A percentile compares a stretch with the other conserved stretches of the same genome.
These are phyloP conservation scores for Trichoderma koningii DNA, from an alignment of 2,329 filamentous ascomycete genomes.

Conservation along the genomic window DNA sequence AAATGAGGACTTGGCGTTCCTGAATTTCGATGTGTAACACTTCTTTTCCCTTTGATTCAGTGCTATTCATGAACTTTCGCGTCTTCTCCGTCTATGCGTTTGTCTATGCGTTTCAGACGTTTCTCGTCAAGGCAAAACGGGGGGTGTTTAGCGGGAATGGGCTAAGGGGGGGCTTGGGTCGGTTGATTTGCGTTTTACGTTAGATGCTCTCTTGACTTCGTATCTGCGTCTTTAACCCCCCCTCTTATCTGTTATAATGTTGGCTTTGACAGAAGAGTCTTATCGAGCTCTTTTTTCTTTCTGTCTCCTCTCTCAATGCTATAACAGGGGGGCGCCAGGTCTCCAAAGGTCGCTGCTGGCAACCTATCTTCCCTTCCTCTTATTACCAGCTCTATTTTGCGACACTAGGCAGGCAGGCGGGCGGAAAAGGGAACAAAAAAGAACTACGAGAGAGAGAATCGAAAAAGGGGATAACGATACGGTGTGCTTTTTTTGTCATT, in stretches of 20 bases:
- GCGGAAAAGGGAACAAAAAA: no score
- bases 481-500: no score
- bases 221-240: background rate
- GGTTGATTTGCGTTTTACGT: conserved; percentile 14
- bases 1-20: conserved; percentile 29
- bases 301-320: conserved; percentile 20
- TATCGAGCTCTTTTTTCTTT: background rate
- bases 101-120: background rate
- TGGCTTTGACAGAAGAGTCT: background rate
- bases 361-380: background rate
- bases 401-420: background rate
- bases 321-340: conserved; percentile 3
- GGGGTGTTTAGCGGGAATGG: background rate
- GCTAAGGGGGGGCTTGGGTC: conserved; percentile 4
- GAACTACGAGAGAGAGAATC: no score
- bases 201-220: conserved; percentile 12
- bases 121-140: conserved; percentile 4
- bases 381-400: background rate
- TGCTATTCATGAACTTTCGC: background rate
- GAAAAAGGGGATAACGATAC: no score
- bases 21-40: background rate
- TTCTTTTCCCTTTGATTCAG: background rate
- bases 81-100: background rate
- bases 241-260: conserved; percentile 19
- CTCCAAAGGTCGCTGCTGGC: background rate